Evolutionary conservation across 306 rosid genomes (phyloP), one percentile per base, ranked within the genome.

Genomic region (Oxytropis ochrocephala): DNA sequence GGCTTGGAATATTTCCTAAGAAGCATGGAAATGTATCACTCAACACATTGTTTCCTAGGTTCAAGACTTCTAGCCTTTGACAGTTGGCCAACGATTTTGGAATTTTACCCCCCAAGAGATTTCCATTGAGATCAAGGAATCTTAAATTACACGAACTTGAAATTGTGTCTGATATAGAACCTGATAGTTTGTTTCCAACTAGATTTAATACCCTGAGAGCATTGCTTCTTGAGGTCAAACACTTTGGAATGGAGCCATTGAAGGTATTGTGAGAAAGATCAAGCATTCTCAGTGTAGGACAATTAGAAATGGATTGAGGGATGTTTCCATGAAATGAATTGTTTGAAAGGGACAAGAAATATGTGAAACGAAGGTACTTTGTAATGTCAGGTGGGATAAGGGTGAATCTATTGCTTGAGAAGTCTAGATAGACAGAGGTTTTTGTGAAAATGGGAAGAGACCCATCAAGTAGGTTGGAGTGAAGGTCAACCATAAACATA

Each of bases 331-430:
- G 56, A 1, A 76, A n/a, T 8, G 1, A 39, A 6, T 76, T 76
- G 9, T 76, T 61, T 54, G 79, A 54, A 44, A 75, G 73, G 8
- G 79, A 75, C 1, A 76, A 14, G 8, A 69, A 30, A 13, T 9
- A 0, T 0, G 21, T 0, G 8, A 0, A 9, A 5, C n/a, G 2
- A 1, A 67, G 30, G 12, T 48, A 11, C 27, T 43, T 54, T 2
- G 68, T 73, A 11, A 85, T 14, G 58, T 52, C 7, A 38, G 8
- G 3, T 17, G 77, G 81, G 7, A 66, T 41, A 43, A 59, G 53
- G 42, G 24, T 77, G 70, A 85, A 82, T 13, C 36, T 18, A 50
- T 85, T 85, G 5, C 7, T 6, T 1, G 86, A 85, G 64, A 17
- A 81, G 38, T 73, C 89, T 30, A 85, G 11, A 49, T 53, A 60